A percentile compares a stretch with the other conserved stretches of the same genome.
Evolutionary conservation across 208 protist species (phyloP).

Genomic region (Herpetomonas tarakana): DNA sequence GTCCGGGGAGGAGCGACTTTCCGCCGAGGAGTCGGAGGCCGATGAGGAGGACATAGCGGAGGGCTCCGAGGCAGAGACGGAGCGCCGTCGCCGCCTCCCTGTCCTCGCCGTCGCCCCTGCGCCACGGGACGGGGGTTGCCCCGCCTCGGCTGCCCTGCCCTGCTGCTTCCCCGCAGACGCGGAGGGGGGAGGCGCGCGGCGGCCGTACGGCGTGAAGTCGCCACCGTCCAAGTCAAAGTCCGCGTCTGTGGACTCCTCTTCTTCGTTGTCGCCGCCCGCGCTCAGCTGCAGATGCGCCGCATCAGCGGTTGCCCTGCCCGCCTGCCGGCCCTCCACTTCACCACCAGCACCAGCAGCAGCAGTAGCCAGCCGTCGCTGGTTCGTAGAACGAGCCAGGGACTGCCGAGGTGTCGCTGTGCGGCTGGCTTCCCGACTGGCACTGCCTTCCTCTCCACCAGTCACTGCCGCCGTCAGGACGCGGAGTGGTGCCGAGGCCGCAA

Average conservation of each 20-base stretch:
- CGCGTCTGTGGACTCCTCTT: neutral
- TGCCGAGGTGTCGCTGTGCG: constrained; percentile 7
- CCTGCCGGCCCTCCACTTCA: no score
- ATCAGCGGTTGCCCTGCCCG: neutral
- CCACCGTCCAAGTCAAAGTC: no score
- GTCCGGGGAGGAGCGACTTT: no score
- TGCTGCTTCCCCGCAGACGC: neutral
- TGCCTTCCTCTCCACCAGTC: neutral
- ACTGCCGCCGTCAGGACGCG: constrained; percentile 15
- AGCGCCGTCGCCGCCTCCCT: constrained; percentile 14
- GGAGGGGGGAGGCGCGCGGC: constrained; percentile 11
- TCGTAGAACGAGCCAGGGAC: neutral
- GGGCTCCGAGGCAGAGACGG: no score
- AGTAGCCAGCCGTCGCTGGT: no score
- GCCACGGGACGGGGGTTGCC: neutral
- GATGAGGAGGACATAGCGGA: no score
- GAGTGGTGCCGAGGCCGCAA: constrained; percentile 51
- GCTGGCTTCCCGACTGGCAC: constrained; percentile 15
- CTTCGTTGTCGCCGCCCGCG: neutral
- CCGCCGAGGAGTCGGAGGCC: no score
- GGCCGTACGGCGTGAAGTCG: constrained; percentile 5
- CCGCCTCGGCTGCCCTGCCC: neutral
- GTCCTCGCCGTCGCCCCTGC: constrained; percentile 8
- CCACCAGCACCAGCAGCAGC: no score
- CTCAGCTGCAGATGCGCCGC: neutral